Base-by-base conservation (phyloP, 2,329 filamentous ascomycete genomes). In the Trichoderma gracile region DNA sequence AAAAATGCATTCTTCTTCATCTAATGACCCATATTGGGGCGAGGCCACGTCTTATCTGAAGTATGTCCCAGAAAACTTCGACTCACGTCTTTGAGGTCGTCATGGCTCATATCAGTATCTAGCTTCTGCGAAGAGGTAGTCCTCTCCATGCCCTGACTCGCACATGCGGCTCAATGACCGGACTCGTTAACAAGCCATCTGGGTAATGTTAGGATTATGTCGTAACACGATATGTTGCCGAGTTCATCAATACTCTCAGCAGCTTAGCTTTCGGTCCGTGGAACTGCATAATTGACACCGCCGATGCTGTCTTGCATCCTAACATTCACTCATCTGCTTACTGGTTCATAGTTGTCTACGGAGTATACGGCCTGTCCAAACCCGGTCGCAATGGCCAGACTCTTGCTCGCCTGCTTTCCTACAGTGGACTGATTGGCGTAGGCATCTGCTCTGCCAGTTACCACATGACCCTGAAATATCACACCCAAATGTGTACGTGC, bases 231-330 rank as follows among this genome's bases (percentile, higher is more conserved):
- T 80, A 78, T 38, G 70, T 80, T 21, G 79, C 77, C 5, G 79
- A 81, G 55, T 80, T 81, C 43, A 75, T 80, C 67, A 81, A 81
- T 65, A 80, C 78, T 0, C 66, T 80, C 2, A 80, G 78, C 63
- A 81, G 78, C 60, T 66, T 78, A 0, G 68, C 74, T 4, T 80
- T 75, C 57, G 72, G 73, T 74, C 14, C 14, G 73, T 69, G 1
- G 9, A 3, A 0, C 2, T 3, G 5, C 21, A 19, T 30, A 1
- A 27, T 27, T 27, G 27, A 6, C 21, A 43, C 21, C 5, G 25
- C 19, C n/a, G 2, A 64, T 10, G 14, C 25, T 33, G 9, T 17
- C 23, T 45, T 17, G 2, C n/a, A 23, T 7, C 17, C 7, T 15
- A 1, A 33, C 19, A 23, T 21, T 33, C 65, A 25, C 25, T n/a